Base-by-base conservation (phyloP, 176 grass and related monocot genomes). In the Miscanthus lutarioriparius region DNA sequence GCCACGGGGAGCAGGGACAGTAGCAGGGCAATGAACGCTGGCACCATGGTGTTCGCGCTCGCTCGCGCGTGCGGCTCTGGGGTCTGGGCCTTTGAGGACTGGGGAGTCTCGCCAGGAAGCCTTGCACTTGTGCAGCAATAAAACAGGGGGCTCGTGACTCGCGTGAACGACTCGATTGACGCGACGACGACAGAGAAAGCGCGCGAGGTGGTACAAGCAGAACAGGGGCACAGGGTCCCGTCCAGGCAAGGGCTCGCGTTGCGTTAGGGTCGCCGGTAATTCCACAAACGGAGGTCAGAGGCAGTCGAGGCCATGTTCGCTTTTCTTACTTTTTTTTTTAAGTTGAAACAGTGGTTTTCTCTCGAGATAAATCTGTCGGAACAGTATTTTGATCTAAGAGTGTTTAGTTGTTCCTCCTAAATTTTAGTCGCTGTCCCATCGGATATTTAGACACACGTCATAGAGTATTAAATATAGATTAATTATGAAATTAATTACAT, bases 91-190 rank as follows among this genome's bases (percentile, higher is more conserved):
- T 43, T 5, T 20, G 41, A 0, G 5, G 49, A 56, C 51, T n/a
- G 53, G 1, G 9, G 35, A 17, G 47, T 1, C 26, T n/a, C 41
- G 62, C 10, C 32, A 33, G 36, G 78, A 25, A 80, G 44, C 25
- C 40, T 37, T 37, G 58, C 40, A 14, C 5, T 38, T 37, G 67
- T 37, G 67, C 40, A 11, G 45, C 30, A 23, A 63, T 69, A 70
- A 26, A 48, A 63, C 39, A 9, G 13, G 30, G 32, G 27, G 16
- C n/a, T 40, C 23, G 38, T 44, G 44, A 30, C 47, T 38, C 44
- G 63, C 36, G 47, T 36, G 77, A 37, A 32, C 63, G 81, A 91
- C 80, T 84, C 70, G 85, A 91, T 80, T 84, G 89, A 91, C 81
- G 79, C 35, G 88, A 86, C 82, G 16, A 63, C 47, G 47, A 69